phyloP scores from a whole-genome alignment of 768 basidiomycete genomes.

The Imleria badia region DNA sequence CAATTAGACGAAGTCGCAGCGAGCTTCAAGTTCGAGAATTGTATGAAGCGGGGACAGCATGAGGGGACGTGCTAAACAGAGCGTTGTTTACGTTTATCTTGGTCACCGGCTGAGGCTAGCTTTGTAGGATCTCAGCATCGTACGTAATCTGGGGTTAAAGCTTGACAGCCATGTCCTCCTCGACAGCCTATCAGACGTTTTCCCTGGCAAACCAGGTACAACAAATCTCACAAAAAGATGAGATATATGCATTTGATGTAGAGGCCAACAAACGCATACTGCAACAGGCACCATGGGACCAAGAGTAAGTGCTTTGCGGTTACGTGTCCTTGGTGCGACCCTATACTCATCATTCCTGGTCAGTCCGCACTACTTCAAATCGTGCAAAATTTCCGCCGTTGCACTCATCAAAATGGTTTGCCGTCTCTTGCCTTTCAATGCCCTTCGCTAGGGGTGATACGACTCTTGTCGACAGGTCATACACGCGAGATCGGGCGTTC shows the following conservation, averaged over 20 bases:
- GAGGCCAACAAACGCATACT: constrained; percentile 67
- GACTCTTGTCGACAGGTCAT: constrained; percentile 68
- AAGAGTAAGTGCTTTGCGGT: constrained; percentile 59
- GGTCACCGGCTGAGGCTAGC: too few relatives aligned
- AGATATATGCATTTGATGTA: constrained; percentile 74
- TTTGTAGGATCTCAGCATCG: too few relatives aligned
- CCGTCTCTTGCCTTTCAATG: not conserved
- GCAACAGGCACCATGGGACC: constrained; percentile 76
- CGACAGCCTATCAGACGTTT: constrained; percentile 71
- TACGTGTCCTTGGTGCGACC: too few relatives aligned
- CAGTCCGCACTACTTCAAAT: constrained; percentile 80
- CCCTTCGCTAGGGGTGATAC: not conserved
- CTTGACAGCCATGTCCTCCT: constrained; percentile 36
- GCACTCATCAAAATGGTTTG: constrained; percentile 93
- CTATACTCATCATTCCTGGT: not conserved
- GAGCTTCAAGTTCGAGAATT: constrained; percentile 44
- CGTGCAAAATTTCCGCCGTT: constrained; percentile 93
- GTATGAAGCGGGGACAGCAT: constrained; percentile 32
- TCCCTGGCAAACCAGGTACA: constrained; percentile 67
- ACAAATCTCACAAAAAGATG: constrained; percentile 72
- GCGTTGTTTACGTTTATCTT: too few relatives aligned
- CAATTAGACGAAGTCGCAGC: constrained; percentile 42
- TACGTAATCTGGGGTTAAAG: too few relatives aligned
- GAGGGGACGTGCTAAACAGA: too few relatives aligned
- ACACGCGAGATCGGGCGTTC: constrained; percentile 95